These are phyloP conservation scores for Melanomma pulvis-pyrius DNA, from an alignment of 495 filamentous ascomycete species.

Conservation along the genomic window DNA sequence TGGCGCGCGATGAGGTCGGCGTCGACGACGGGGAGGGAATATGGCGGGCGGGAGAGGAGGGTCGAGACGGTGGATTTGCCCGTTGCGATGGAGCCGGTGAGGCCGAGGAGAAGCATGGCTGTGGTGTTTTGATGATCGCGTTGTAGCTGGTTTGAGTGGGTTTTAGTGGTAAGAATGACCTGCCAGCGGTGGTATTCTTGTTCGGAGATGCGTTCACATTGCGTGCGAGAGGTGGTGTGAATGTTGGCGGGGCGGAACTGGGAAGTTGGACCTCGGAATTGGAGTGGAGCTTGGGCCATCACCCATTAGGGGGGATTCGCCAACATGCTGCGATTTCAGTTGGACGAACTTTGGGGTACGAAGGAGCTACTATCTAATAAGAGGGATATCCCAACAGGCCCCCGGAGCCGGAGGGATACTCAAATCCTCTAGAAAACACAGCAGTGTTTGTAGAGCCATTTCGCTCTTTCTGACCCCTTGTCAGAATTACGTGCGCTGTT, in stretches of 20 bases:
- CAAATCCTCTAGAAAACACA: too few species aligned
- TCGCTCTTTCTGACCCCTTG: too few species aligned
- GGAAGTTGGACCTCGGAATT: slow-evolving; percentile 8
- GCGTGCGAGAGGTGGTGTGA: background rate
- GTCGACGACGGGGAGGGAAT: slow-evolving; percentile 91
- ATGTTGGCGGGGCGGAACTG: slow-evolving; percentile 1
- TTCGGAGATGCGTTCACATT: slow-evolving; percentile 14
- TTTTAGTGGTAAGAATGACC: background rate
- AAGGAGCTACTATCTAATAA: too few species aligned
- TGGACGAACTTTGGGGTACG: too few species aligned
- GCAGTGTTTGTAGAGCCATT: too few species aligned
- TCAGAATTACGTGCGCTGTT: too few species aligned
- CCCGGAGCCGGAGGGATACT: too few species aligned
- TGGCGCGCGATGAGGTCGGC: slow-evolving; percentile 87
- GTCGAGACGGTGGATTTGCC: slow-evolving; percentile 95
- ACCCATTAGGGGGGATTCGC: background rate
- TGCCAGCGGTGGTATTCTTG: background rate
- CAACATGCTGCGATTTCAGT: too few species aligned
- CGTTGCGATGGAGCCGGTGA: slow-evolving; percentile 96
- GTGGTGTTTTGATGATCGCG: background rate
- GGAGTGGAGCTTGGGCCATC: slow-evolving; percentile 20
- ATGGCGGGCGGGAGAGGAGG: slow-evolving; percentile 75
- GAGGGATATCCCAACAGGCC: too few species aligned
- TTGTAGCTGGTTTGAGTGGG: too few species aligned
- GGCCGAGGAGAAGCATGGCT: slow-evolving; percentile 88